phyloP scores from a whole-genome alignment of 2,329 filamentous ascomycete genomes.

The Cercospora citrullina region DNA sequence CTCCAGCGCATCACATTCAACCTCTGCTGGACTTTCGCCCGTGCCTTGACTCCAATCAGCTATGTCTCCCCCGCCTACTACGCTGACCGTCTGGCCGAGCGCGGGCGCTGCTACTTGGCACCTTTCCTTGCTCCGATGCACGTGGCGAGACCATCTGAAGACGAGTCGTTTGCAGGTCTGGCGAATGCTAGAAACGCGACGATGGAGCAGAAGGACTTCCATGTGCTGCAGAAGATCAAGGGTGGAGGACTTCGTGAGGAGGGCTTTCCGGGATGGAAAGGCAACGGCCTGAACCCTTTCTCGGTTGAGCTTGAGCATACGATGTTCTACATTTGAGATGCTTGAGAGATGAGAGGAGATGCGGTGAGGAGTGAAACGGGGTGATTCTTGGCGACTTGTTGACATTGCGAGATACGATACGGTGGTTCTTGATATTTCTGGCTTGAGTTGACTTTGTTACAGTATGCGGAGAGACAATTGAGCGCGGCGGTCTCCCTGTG shows the following conservation, averaged over 20 bases:
- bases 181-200: neutral
- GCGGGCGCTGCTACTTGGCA: slow-evolving; percentile 36
- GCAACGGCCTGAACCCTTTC: slow-evolving; percentile 31
- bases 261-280: neutral
- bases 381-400: neutral
- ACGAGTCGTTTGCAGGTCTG: neutral
- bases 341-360: neutral
- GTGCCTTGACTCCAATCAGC: slow-evolving; percentile 40
- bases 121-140: neutral
- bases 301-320: slow-evolving; percentile 26
- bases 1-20: slow-evolving; percentile 35
- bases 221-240: slow-evolving; percentile 2
- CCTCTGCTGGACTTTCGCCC: slow-evolving; percentile 39
- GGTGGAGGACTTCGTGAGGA: neutral
- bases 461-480: too few species aligned
- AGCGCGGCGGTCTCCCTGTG: neutral
- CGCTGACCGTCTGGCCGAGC: slow-evolving; percentile 44
- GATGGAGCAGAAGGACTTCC: neutral
- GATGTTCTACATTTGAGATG: slow-evolving; percentile 36
- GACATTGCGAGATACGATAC: neutral
- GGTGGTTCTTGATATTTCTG: too few species aligned
- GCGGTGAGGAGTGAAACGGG: neutral
- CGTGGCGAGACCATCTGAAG: neutral
- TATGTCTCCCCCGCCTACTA: slow-evolving; percentile 43
- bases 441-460: too few species aligned